Evolutionary conservation across 805 yeast genomes (phyloP).

Genomic region (Cyberlindnera sargentensis): DNA sequence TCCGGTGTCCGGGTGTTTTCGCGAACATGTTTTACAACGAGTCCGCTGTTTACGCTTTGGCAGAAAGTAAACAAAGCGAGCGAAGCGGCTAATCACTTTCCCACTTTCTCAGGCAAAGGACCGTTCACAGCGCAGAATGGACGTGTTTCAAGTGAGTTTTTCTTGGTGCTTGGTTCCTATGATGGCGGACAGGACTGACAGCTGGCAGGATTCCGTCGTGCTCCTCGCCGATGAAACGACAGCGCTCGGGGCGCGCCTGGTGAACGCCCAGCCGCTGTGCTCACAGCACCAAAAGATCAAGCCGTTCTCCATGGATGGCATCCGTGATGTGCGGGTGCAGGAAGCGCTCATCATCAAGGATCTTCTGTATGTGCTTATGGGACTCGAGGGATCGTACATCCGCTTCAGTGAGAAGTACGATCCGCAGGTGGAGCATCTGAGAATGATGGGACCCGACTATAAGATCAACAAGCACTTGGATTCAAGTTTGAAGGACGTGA

Average conservation of each 20-base stretch:
- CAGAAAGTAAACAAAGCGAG: no score
- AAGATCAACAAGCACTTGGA: constrained; percentile 67
- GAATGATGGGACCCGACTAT: constrained; percentile 67
- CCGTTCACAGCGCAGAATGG: background rate
- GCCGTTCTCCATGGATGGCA: constrained; percentile 40
- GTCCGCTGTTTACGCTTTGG: no score
- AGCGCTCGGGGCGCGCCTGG: constrained; percentile 24
- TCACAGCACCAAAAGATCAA: constrained; percentile 27
- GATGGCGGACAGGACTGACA: constrained; percentile 1
- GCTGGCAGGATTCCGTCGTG: constrained; percentile 20
- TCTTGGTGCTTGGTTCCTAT: no score
- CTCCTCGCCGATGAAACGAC: constrained; percentile 14
- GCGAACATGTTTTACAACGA: no score
- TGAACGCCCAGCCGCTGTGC: constrained; percentile 29
- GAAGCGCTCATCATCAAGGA: constrained; percentile 72
- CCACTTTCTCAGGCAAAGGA: no score
- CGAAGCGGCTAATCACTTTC: no score
- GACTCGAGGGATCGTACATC: constrained; percentile 73
- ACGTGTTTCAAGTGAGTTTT: constrained; percentile 3
- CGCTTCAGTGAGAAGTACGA: constrained; percentile 58
- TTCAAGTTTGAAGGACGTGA: constrained; percentile 61
- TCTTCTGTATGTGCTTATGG: constrained; percentile 56
- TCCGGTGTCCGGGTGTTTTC: no score
- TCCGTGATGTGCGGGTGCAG: constrained; percentile 47
- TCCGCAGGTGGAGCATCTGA: constrained; percentile 32